phyloP scores from a whole-genome alignment of 768 basidiomycete species.

The Rhizopogon roseolus region DNA sequence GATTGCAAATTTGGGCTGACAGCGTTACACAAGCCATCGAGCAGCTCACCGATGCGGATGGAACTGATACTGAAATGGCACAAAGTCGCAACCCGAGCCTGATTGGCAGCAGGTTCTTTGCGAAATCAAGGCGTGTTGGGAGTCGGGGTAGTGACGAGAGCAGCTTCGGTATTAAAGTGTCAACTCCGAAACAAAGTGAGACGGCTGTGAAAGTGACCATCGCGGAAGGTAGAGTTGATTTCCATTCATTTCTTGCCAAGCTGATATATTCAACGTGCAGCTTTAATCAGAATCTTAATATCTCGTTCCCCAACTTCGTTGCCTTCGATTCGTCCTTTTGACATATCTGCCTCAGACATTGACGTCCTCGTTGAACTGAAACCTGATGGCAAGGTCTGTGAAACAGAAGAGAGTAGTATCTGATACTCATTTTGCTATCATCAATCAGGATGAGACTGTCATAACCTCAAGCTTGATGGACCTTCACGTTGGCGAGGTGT shows the following conservation, averaged over 20 bases:
- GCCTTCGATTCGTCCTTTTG: constrained; percentile 40
- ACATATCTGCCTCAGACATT: constrained; percentile 56
- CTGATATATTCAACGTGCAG: constrained; percentile 16
- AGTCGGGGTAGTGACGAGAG: constrained; percentile 43
- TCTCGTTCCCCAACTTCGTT: constrained; percentile 35
- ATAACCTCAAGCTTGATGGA: constrained; percentile 63
- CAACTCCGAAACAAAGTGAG: constrained; percentile 28
- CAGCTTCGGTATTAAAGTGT: constrained; percentile 30
- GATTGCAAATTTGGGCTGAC: constrained; percentile 84
- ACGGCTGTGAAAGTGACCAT: constrained; percentile 46
- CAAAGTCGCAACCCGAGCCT: constrained; percentile 56
- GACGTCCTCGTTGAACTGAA: constrained; percentile 62
- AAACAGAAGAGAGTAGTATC: background rate
- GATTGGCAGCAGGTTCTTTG: constrained; percentile 78
- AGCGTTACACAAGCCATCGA: constrained; percentile 75
- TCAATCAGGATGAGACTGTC: constrained; percentile 61
- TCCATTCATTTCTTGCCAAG: background rate
- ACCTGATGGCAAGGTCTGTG: constrained; percentile 62
- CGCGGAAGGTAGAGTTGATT: constrained; percentile 33
- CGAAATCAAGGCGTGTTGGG: constrained; percentile 29
- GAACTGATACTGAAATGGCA: constrained; percentile 22
- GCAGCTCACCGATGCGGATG: constrained; percentile 21
- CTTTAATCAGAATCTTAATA: constrained; percentile 41
- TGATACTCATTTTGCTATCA: constrained; percentile 2
- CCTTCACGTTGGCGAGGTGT: constrained; percentile 48